Base-by-base conservation (phyloP, 257 asterid species). In the Sherardia arvensis region DNA sequence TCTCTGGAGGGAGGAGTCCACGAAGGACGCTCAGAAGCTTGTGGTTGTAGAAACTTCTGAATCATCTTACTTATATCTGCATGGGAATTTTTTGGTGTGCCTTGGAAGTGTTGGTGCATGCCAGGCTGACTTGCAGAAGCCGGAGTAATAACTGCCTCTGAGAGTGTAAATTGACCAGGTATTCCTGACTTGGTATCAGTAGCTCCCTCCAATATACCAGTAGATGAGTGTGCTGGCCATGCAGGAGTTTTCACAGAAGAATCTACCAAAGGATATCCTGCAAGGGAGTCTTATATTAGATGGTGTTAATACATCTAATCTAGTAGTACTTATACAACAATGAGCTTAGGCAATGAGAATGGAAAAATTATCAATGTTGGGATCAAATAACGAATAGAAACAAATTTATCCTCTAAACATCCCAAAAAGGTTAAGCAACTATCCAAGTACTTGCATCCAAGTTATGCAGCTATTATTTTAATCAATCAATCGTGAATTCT, bases 1-100 rank as follows among this genome's bases (percentile, higher is more conserved):
- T 90, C 94, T 82, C 88, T 76, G 18, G 97, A 85, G 25, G 96
- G 96, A 38, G 90, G 86, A 72, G 75, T 86, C 97, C 99, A 90
- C 30, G 71, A 45, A 45, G 53, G 53, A 45, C 69, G 76, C 71
- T 90, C 85, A 18, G 80, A 69, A 68, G 61, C 78, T 53, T 43
- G 77, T 17, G 87, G 88, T 26, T 77, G 91, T 59, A 90, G 68
- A 27, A 87, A 59, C 77, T 86, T 85, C 81, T 90, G 95, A 71
- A 93, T 80, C 75, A 80, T 67, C 77, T 90, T 90, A 70, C 84
- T 77, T 66, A 87, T 76, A 71, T 93, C 97, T 69, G 87, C 64
- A 77, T 93, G 99, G 18, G 78, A 59, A 74, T 69, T 81, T 66
- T 80, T 84, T 67, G 63, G 23, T 53, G 73, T 40, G 72, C 84